A percentile compares a stretch with the other conserved stretches of the same genome.
These are phyloP conservation scores for Eragrostis curvula DNA, from an alignment of 176 grass and related monocot species.

Conservation along the genomic window DNA sequence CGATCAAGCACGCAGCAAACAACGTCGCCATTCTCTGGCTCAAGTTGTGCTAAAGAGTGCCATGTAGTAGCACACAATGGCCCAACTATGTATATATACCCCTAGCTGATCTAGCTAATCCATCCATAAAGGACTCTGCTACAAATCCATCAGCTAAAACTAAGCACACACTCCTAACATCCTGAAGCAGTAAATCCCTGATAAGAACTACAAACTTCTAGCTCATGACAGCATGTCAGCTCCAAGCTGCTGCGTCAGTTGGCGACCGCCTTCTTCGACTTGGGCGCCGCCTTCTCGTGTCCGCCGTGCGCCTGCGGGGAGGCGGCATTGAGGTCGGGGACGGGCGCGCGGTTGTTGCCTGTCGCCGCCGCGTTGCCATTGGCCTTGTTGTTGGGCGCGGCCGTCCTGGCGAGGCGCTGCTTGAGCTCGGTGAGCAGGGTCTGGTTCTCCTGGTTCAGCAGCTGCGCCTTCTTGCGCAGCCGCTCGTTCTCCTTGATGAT, in stretches of 20 bases:
- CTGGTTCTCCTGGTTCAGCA: slow-evolving; percentile 87
- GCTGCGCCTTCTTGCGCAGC: slow-evolving; percentile 79
- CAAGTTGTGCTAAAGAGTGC: slow-evolving; percentile 1
- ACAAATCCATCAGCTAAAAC: slow-evolving; percentile 38
- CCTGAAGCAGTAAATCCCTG: slow-evolving; percentile 33
- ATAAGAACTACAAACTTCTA: slow-evolving; percentile 24
- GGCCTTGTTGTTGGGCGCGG: neutral
- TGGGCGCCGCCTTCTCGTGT: slow-evolving; percentile 43
- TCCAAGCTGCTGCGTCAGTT: slow-evolving; percentile 34
- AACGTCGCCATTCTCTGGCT: slow-evolving; percentile 5
- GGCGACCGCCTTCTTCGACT: slow-evolving; percentile 35
- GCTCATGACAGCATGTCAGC: neutral
- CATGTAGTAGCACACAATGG: slow-evolving; percentile 18
- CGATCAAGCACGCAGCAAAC: slow-evolving; percentile 29
- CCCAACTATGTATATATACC: slow-evolving; percentile 43
- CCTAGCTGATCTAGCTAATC: slow-evolving; percentile 50
- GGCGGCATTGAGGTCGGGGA: slow-evolving; percentile 71
- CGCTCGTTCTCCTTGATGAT: slow-evolving; percentile 91
- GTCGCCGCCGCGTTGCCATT: neutral
- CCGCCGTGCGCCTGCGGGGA: slow-evolving; percentile 18
- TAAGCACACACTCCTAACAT: slow-evolving; percentile 40
- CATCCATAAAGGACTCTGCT: slow-evolving; percentile 28
- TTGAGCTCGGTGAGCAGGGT: slow-evolving; percentile 74
- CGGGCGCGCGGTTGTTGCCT: slow-evolving; percentile 18
- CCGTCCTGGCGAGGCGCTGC: slow-evolving; percentile 66